A percentile compares a stretch with the other conserved stretches of the same genome.
Conservation (phyloP, 2,329 filamentous ascomycete genomes). For the Amylocarpus encephaloides region DNA sequence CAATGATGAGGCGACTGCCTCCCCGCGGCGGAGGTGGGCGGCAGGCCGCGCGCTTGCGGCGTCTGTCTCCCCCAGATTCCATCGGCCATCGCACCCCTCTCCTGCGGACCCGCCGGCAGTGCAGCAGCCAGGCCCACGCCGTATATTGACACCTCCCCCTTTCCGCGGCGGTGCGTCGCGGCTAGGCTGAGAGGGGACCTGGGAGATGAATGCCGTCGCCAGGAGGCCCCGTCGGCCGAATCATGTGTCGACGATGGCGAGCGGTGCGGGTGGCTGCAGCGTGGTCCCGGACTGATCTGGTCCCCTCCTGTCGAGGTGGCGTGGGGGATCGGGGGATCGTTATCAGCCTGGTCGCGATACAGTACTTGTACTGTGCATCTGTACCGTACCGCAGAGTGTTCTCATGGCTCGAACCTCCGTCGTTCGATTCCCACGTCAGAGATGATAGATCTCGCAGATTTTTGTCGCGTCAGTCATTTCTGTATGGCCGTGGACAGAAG, state of each 20-base stretch:
- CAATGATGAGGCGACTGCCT: not conserved
- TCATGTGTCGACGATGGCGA: not conserved
- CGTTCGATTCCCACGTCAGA: too few species aligned
- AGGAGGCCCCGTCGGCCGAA: not conserved
- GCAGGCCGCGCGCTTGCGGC: constrained; percentile 2
- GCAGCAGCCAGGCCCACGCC: too few species aligned
- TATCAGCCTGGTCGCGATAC: not conserved
- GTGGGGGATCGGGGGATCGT: not conserved
- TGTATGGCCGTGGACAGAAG: too few species aligned
- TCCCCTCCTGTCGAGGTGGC: not conserved
- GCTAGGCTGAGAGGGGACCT: not conserved
- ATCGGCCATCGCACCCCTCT: not conserved
- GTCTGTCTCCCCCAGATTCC: constrained; percentile 2
- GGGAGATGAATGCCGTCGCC: not conserved
- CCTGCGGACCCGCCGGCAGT: too few species aligned
- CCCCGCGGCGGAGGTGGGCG: not conserved
- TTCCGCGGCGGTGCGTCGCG: not conserved
- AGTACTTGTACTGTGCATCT: too few species aligned
- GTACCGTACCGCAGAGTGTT: too few species aligned
- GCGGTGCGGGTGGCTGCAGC: constrained; percentile 2
- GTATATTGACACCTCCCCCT: too few species aligned
- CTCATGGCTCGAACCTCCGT: too few species aligned
- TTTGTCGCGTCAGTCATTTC: too few species aligned
- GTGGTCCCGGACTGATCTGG: not conserved
- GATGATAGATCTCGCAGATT: too few species aligned